These are phyloP conservation scores for Suhomyces guaymorum DNA, from an alignment of 1,139 yeast species.

Conservation along the genomic window DNA sequence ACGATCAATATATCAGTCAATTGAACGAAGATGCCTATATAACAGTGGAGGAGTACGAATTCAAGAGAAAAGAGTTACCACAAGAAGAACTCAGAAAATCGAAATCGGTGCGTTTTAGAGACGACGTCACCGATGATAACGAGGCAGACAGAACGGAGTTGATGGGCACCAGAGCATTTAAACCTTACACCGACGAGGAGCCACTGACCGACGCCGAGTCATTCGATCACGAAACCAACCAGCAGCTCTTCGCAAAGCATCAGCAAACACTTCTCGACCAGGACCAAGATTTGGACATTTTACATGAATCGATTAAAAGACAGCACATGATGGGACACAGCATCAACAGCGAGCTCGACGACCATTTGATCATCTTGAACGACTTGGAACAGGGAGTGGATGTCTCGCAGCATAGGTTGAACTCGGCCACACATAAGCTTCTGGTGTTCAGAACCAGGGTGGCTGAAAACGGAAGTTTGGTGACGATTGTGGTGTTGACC, in stretches of 20 bases:
- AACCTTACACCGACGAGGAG: slow-evolving; percentile 19
- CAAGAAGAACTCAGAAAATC: slow-evolving; percentile 6
- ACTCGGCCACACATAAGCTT: slow-evolving; percentile 56
- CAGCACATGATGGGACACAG: slow-evolving; percentile 66
- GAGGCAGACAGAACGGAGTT: slow-evolving; percentile 20
- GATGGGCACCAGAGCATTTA: slow-evolving; percentile 20
- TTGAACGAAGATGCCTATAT: slow-evolving; percentile 32
- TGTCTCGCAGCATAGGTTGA: slow-evolving; percentile 50
- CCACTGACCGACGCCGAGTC: slow-evolving; percentile 19
- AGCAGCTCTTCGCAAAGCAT: slow-evolving; percentile 63
- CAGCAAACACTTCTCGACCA: slow-evolving; percentile 65
- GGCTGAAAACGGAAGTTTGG: slow-evolving; percentile 70
- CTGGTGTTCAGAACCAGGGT: slow-evolving; percentile 55
- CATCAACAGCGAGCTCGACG: slow-evolving; percentile 66
- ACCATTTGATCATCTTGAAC: slow-evolving; percentile 66
- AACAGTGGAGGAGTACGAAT: slow-evolving; percentile 40
- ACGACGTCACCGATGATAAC: slow-evolving; percentile 30
- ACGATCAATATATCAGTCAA: slow-evolving; percentile 22
- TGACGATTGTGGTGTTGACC: slow-evolving; percentile 65
- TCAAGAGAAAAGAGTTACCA: slow-evolving; percentile 14
- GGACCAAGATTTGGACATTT: slow-evolving; percentile 58
- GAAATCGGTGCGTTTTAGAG: slow-evolving; percentile 59
- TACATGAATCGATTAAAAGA: slow-evolving; percentile 61
- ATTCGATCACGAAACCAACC: slow-evolving; percentile 41
- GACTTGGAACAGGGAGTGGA: slow-evolving; percentile 74